A percentile compares a stretch with the other conserved stretches of the same genome.
Conservation (phyloP, 1,139 yeast species). For the Yamadazyma triangularis region DNA sequence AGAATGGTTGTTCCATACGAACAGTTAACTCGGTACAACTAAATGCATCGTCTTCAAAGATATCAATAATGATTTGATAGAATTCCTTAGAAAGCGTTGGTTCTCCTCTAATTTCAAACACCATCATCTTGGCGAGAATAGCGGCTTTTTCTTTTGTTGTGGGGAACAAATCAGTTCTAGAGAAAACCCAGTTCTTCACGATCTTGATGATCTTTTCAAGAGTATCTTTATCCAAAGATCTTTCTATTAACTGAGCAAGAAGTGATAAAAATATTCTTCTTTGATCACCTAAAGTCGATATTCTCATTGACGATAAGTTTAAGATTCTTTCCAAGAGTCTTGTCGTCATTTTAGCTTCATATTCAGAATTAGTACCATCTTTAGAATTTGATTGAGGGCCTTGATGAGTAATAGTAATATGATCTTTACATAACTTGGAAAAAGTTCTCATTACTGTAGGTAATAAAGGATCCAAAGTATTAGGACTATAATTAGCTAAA, state of each 20-base stretch:
- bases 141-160: conserved; percentile 97
- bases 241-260: conserved; percentile 84
- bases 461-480: conserved; percentile 66
- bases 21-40: conserved; percentile 88
- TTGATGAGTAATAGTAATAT: conserved; percentile 64
- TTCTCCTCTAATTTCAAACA: conserved; percentile 85
- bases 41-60: conserved; percentile 77
- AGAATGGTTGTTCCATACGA: conserved; percentile 93
- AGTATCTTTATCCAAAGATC: conserved; percentile 75
- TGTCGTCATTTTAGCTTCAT: conserved; percentile 77
- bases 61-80: conserved; percentile 81
- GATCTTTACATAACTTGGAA: conserved; percentile 86
- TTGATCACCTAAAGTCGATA: conserved; percentile 85
- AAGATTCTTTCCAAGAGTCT: conserved; percentile 71
- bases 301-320: conserved; percentile 74
- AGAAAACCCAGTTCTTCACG: conserved; percentile 87
- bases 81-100: conserved; percentile 74
- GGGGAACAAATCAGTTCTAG: conserved; percentile 80
- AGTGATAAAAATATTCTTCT: conserved; percentile 82
- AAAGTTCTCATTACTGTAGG: conserved; percentile 81
- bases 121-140: conserved; percentile 87
- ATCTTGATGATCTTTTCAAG: conserved; percentile 72
- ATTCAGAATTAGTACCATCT: conserved; percentile 41
- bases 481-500: conserved; percentile 68
- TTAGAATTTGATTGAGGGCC: conserved; percentile 33